Evolutionary conservation across 108 stramenopile species (phyloP), one percentile per base, ranked within the genome.

Genomic region (Nitzschia sp.): DNA sequence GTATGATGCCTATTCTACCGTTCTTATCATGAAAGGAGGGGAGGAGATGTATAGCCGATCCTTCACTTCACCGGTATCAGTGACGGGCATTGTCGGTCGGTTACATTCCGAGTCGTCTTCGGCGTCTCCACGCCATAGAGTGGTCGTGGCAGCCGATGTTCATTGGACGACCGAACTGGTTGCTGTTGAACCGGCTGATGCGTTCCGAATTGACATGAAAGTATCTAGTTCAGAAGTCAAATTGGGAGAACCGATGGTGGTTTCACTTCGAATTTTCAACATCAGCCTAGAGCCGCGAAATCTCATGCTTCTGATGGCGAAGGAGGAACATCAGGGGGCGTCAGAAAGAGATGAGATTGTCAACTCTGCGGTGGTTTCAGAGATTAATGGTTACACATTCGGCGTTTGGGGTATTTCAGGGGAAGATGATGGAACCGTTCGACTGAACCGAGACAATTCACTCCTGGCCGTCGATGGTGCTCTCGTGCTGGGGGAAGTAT

Each of bases 401-500:
- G 86, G 88, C 25, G 86, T 86, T 9, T 88, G 84, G 86, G 88
- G 88, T 19, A 72, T 90, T 4, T 76, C 73, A 3, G 82, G 79
- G 27, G 85, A 86, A 48, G 85, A 88, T 54, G 85, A 87, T 77
- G 88, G 86, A 3, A 86, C 85, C 17, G 38, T 72, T 8, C 47
- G 80, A 23, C 81, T 88, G 60, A 77, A 85, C 76, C 69, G 88
- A 8, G 85, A 88, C 64, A 73, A 90, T 52, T 84, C 88, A 45
- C 69, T 93, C 36, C 58, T 93, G 38, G 91, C 91, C 1, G 81
- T 93, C 15, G 91, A 93, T 79, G 87, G 84, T 17, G 85, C 85
- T 34, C 75, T 89, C 36, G 33, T 87, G 34, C 53, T 93, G 46
- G 91, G 91, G 30, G 85, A 88, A 46, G 79, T 93, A 27, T 82